Base-by-base conservation (phyloP, 164 flowering plant genomes). In the Liquidambar formosana region DNA sequence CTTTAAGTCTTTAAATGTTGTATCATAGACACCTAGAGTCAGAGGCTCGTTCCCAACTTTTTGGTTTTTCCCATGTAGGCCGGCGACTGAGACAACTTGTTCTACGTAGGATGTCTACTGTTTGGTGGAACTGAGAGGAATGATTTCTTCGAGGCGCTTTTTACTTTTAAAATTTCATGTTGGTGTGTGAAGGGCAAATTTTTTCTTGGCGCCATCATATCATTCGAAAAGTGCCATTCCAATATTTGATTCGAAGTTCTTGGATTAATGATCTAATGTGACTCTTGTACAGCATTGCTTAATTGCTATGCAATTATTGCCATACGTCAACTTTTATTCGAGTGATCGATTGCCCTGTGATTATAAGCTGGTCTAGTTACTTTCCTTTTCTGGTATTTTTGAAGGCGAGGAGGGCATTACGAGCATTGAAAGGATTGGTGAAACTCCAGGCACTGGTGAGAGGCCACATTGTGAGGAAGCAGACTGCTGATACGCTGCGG, bases 381-480 rank as follows among this genome's bases (percentile, higher is more conserved):
- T 11, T 48, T 49, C 12, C 13, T 33, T 61, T 63, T 4, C 61
- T 19, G 8, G 44, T 33, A 27, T 57, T 51, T 52, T 78, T 61
- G 25, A n/a, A 87, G 94, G 85, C 94, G 23, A 85, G 87, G 67
- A 83, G 79, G 48, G 94, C 94, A 4, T 66, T 89, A 65, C 73
- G 87, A 38, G 94, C 94, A 33, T 61, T 87, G 63, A 89, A 75
- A 70, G 91, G 80, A 65, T 66, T 89, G 53, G 94, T 89, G 58
- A 85, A 73, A 75, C 81, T 89, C 33, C 94, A 89, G 58, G 94
- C 94, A 15, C 71, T 84, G 0, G 91, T 85, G 0, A 81, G 94
- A 67, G 94, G 94, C 18, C 79, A 87, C 66, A 88, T 89, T 59
- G 81, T 83, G 74, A 81, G 94, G 78, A 85, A 81, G 78, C 74